Base-by-base conservation (phyloP, 768 basidiomycete species). In the Russula emetica region DNA sequence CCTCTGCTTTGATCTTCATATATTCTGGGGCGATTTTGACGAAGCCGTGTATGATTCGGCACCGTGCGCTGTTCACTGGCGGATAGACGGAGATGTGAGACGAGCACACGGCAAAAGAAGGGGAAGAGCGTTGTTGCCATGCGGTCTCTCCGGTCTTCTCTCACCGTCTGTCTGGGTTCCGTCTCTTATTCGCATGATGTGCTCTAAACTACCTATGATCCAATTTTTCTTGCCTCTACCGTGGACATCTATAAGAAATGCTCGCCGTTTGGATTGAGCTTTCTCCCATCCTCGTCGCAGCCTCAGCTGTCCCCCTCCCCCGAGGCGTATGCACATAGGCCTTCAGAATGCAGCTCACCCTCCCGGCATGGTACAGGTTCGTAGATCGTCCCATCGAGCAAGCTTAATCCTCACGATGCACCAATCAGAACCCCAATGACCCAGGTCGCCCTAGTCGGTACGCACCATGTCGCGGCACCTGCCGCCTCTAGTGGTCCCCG, bases 371-470 rank as follows among this genome's bases (percentile, higher is more conserved):
- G 67, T 66, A 67, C 57, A 66, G 42, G 67, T 67, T 4, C 38
- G 66, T 61, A 26, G 11, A 28, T 5, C 3, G 13, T 40, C 50
- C 5, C 36, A 10, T 20, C 18, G 16, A 16, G 0, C 28, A 22
- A 24, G 0, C 49, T 44, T 14, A 22, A 28, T 55, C 16, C 42
- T 51, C 5, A 38, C 22, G 2, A 40, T 26, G 26, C 51, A 13
- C 2, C 45, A 0, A 6, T 24, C 44, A 67, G 66, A 50, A 16
- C 67, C 34, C 67, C 67, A 40, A 67, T 66, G 64, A 18, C 64
- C 9, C 67, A 67, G 64, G 49, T 67, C 16, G 64, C 66, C 55
- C 50, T 67, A 6, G 67, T 67, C 53, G 67, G 67, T 66, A 20
- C 7, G 64, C 52, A 34, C 22, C 38, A 10, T 8, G 28, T 38